Evolutionary conservation across 768 basidiomycete genomes (phyloP).

Genomic region (Cyclocybe cylindracea): DNA sequence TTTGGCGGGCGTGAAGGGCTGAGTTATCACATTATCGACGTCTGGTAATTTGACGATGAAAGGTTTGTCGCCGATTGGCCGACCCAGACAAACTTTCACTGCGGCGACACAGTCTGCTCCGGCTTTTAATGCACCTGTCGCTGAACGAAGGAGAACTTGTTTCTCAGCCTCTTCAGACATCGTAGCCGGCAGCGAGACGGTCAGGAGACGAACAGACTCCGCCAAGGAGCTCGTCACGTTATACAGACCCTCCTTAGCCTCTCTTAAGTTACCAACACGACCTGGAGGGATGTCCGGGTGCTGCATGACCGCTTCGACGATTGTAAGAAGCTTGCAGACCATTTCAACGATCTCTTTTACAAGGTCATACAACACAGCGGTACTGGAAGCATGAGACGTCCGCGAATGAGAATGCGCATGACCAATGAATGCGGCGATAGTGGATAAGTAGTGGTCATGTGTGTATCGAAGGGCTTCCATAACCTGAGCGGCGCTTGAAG

Average conservation of each 20-base stretch:
- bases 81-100: slow-evolving; percentile 79
- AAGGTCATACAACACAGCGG: slow-evolving; percentile 91
- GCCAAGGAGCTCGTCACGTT: slow-evolving; percentile 84
- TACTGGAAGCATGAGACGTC: slow-evolving; percentile 87
- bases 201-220: slow-evolving; percentile 81
- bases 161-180: slow-evolving; percentile 84
- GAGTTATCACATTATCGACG: slow-evolving; percentile 43
- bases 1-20: slow-evolving; percentile 48
- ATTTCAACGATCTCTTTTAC: slow-evolving; percentile 94
- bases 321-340: slow-evolving; percentile 86
- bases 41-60: slow-evolving; percentile 67
- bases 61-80: slow-evolving; percentile 59
- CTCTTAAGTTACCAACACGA: slow-evolving; percentile 64
- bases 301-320: slow-evolving; percentile 86
- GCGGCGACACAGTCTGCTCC: slow-evolving; percentile 88
- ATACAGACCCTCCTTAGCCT: slow-evolving; percentile 81
- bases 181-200: slow-evolving; percentile 44
- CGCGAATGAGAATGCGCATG: slow-evolving; percentile 94
- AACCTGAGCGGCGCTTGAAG: slow-evolving; percentile 66
- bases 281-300: slow-evolving; percentile 69
- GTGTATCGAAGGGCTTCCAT: slow-evolving; percentile 78
- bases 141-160: slow-evolving; percentile 73
- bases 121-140: slow-evolving; percentile 84
- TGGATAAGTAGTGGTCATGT: slow-evolving; percentile 89
- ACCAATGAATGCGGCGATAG: slow-evolving; percentile 96